A percentile compares a stretch with the other conserved stretches of the same genome.
Conservation (phyloP, 495 filamentous ascomycete genomes). For the Aspergillus heteromorphus region DNA sequence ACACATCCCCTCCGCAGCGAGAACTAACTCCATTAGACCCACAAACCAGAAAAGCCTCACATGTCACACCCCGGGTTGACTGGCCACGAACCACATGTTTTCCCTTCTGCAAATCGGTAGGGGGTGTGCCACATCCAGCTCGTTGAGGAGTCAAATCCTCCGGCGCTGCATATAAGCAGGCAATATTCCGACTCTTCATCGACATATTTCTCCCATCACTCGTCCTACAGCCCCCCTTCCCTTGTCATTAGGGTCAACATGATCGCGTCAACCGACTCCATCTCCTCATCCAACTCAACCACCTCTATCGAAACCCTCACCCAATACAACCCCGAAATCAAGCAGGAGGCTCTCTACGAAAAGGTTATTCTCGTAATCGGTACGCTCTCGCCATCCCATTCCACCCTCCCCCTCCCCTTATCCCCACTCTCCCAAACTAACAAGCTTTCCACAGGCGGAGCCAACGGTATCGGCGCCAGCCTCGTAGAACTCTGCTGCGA, state of each 20-base stretch:
- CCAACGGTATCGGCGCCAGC: conserved; percentile 51
- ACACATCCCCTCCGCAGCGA: background rate
- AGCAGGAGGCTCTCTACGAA: conserved; percentile 11
- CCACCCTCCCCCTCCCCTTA: no score
- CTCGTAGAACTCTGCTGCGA: conserved; percentile 43
- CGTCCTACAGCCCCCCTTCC: background rate
- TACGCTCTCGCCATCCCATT: conserved; percentile 1
- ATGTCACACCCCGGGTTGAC: background rate
- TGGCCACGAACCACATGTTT: background rate
- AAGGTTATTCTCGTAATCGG: conserved; percentile 19
- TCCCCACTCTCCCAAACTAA: background rate
- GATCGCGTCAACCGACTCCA: conserved; percentile 17
- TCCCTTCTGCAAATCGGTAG: background rate
- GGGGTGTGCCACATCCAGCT: background rate
- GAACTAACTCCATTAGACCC: conserved; percentile 7
- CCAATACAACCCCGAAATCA: conserved; percentile 10
- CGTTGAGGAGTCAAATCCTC: background rate
- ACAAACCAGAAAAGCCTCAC: background rate
- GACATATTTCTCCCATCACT: background rate
- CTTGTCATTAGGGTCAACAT: no score
- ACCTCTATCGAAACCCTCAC: conserved; percentile 5
- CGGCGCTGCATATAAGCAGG: background rate
- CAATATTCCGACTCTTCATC: background rate
- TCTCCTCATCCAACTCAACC: conserved; percentile 4
- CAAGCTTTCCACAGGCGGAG: conserved; percentile 32